Conservation (phyloP, 2,329 filamentous ascomycete genomes). For the Blastomyces silverae region DNA sequence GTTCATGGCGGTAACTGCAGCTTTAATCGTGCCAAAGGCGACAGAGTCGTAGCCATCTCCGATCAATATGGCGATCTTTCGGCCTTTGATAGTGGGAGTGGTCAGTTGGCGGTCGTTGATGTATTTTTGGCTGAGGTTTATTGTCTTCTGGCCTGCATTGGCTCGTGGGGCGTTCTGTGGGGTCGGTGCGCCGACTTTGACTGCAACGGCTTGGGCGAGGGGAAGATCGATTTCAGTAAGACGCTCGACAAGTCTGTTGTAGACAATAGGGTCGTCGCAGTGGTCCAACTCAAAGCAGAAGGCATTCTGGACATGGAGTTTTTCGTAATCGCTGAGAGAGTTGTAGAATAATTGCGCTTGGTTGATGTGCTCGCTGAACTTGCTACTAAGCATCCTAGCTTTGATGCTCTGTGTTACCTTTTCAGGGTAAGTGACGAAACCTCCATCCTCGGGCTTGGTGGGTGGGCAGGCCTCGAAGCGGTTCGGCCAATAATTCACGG, state of each 20-base stretch:
- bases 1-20: slow-evolving; percentile 54
- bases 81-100: slow-evolving; percentile 57
- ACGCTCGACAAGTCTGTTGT: slow-evolving; percentile 61
- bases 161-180: slow-evolving; percentile 48
- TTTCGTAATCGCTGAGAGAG: slow-evolving; percentile 60
- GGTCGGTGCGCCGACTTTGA: slow-evolving; percentile 56
- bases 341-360: slow-evolving; percentile 82
- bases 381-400: slow-evolving; percentile 54
- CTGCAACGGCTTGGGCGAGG: slow-evolving; percentile 62
- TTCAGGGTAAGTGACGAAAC: slow-evolving; percentile 61
- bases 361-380: slow-evolving; percentile 70
- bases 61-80: slow-evolving; percentile 55
- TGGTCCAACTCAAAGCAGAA: slow-evolving; percentile 70
- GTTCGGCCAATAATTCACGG: slow-evolving; percentile 75
- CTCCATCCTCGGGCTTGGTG: slow-evolving; percentile 55
- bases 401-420: slow-evolving; percentile 60
- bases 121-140: slow-evolving; percentile 66
- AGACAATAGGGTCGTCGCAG: slow-evolving; percentile 71
- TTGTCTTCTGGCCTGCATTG: slow-evolving; percentile 63
- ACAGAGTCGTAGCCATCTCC: slow-evolving; percentile 43
- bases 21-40: slow-evolving; percentile 59
- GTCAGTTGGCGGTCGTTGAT: slow-evolving; percentile 62
- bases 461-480: slow-evolving; percentile 59
- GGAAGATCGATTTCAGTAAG: slow-evolving; percentile 65
- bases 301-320: slow-evolving; percentile 54